Conservation (phyloP, 73 alveolate genomes). For the Uronychia setigera region DNA sequence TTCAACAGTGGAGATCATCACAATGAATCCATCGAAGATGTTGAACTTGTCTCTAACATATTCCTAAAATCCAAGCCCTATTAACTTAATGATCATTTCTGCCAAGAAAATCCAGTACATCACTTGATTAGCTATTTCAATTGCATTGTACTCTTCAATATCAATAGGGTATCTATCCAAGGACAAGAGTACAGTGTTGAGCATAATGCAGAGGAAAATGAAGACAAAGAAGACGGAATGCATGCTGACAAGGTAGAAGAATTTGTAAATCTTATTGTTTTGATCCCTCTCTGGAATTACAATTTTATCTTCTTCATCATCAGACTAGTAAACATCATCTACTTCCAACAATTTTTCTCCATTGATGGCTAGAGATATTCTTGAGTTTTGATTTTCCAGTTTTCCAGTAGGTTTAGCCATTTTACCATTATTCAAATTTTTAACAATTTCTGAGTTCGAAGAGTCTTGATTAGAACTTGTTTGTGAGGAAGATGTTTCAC, state of each 20-base stretch:
- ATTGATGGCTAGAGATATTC: not conserved
- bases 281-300: not conserved
- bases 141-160: not conserved
- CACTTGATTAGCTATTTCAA: slow-evolving; percentile 31
- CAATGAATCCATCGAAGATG: slow-evolving; percentile 72
- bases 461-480: not conserved
- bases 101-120: slow-evolving; percentile 42
- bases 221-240: not conserved
- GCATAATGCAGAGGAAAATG: slow-evolving; percentile 5
- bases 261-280: not conserved
- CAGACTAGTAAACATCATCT: not conserved
- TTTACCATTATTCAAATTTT: too few species aligned
- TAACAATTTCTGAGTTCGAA: not conserved
- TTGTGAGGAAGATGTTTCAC: not conserved
- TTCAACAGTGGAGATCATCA: slow-evolving; percentile 58
- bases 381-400: not conserved
- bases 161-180: slow-evolving; percentile 66
- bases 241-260: not conserved
- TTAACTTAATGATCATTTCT: slow-evolving; percentile 73
- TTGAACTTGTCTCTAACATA: slow-evolving; percentile 75
- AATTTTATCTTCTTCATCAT: slow-evolving; percentile 3
- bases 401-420: not conserved
- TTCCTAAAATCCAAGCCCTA: slow-evolving; percentile 68
- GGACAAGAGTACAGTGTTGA: slow-evolving; percentile 61
- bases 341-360: not conserved